Evolutionary conservation across 1,284 basidiomycete genomes (phyloP).

Genomic region (Malassezia equina): DNA sequence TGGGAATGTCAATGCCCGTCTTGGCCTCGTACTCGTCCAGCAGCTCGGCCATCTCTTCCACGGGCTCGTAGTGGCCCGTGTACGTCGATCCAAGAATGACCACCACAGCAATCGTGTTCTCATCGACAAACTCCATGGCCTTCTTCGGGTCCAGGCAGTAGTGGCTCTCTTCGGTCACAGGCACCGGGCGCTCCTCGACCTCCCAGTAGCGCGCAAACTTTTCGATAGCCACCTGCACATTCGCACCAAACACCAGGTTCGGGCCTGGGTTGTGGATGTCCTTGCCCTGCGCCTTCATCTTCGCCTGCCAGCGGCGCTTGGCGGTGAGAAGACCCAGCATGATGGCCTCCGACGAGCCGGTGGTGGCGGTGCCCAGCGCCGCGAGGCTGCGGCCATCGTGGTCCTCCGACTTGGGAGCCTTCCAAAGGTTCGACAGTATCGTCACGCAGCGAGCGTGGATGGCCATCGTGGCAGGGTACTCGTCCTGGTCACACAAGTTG

Average conservation of each 20-base stretch:
- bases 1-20: conserved; percentile 56
- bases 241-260: conserved; percentile 68
- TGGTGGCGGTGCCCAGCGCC: conserved; percentile 63
- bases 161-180: conserved; percentile 28
- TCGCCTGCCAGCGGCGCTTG: conserved; percentile 87
- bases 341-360: conserved; percentile 78
- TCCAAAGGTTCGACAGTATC: conserved; percentile 85
- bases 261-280: conserved; percentile 50
- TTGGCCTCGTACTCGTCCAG: conserved; percentile 75
- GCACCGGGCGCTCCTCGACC: conserved; percentile 55
- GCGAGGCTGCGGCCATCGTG: conserved; percentile 25
- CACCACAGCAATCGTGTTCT: conserved; percentile 58
- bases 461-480: conserved; percentile 59
- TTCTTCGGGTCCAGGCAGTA: conserved; percentile 74
- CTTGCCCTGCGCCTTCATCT: conserved; percentile 66
- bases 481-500: conserved; percentile 69
- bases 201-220: conserved; percentile 76
- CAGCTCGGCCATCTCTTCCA: conserved; percentile 71
- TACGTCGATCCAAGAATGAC: conserved; percentile 66
- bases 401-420: conserved; percentile 53
- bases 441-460: conserved; percentile 55
- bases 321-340: conserved; percentile 87
- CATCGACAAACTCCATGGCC: conserved; percentile 77
- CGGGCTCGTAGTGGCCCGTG: conserved; percentile 85
- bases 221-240: conserved; percentile 57